phyloP scores from a whole-genome alignment of 176 grass and related monocot species.

The Lolium rigidum region DNA sequence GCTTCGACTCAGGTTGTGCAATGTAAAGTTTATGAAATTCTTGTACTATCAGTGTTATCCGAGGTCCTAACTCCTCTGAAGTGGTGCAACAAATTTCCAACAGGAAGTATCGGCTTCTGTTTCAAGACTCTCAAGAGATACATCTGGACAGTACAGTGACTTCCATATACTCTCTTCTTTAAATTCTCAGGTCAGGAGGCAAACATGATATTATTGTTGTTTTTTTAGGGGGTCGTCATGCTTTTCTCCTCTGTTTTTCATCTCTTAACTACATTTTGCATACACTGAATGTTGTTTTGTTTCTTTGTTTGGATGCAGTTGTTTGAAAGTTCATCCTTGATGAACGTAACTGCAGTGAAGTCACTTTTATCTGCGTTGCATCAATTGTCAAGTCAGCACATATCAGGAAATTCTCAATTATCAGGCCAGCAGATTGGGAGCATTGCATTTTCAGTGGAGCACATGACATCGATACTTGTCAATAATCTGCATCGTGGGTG shows the following conservation, averaged over 20 bases:
- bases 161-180: constrained; percentile 98
- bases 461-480: constrained; percentile 86
- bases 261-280: constrained; percentile 23
- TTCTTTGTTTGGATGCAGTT: constrained; percentile 72
- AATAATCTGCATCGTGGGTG: constrained; percentile 90
- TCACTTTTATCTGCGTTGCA: constrained; percentile 89
- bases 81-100: constrained; percentile 10
- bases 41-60: neutral
- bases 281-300: constrained; percentile 34
- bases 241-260: constrained; percentile 28
- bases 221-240: neutral
- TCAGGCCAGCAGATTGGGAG: constrained; percentile 76
- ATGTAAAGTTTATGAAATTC: constrained; percentile 2
- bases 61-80: constrained; percentile 33
- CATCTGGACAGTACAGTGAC: constrained; percentile 97
- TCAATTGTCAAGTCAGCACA: constrained; percentile 95
- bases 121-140: constrained; percentile 86
- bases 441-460: constrained; percentile 93
- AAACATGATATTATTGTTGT: constrained; percentile 28
- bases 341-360: constrained; percentile 91
- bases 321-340: constrained; percentile 98
- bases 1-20: constrained; percentile 90
- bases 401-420: constrained; percentile 64
- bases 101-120: constrained; percentile 97
- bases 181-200: constrained; percentile 93